Base-by-base conservation (phyloP, 345 rosid species). In the Hibiscus mutabilis region DNA sequence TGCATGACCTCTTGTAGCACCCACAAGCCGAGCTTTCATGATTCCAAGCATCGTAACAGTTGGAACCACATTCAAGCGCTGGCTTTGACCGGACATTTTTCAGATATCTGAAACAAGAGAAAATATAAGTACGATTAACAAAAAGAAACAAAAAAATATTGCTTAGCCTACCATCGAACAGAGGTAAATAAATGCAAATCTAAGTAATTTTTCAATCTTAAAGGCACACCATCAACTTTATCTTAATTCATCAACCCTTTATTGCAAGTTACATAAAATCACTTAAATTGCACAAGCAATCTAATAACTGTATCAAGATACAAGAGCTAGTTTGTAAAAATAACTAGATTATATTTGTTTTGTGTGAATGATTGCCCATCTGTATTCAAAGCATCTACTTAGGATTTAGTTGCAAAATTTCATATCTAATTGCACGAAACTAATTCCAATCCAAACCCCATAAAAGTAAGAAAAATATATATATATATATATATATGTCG, bases 1-100 rank as follows among this genome's bases (percentile, higher is more conserved):
- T 60, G 97, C 97, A 81, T 89, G 97, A 22, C 97, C 97, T 82
- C 97, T 88, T 13, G 96, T 92, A 11, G 97, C 96, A 29, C 97
- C 97, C 42, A 90, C 74, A 37, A 90, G 91, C 65, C 96, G 89
- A 13, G 89, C 88, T 86, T 92, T 92, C 84, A 92, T 73, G 29
- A 87, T 77, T 47, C 89, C 89, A 19, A 88, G 93, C 92, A 87
- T 82, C 9, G 97, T 88, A 47, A 90, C 94, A 5, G 96, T 90
- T 1, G 97, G 97, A 82, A 88, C 97, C 56, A 92, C 96, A 82
- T 76, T 90, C 89, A 90, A 80, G 62, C 96, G 89, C 44, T 91
- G 87, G 70, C 72, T 80, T 79, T 88, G 92, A 71, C 92, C 91
- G 9, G 96, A 74, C 97, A 92, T 90, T 63, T 77, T 84, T 80